These are phyloP conservation scores for Galeopsis tetrahit DNA, from an alignment of 257 asterid genomes.

Conservation along the genomic window DNA sequence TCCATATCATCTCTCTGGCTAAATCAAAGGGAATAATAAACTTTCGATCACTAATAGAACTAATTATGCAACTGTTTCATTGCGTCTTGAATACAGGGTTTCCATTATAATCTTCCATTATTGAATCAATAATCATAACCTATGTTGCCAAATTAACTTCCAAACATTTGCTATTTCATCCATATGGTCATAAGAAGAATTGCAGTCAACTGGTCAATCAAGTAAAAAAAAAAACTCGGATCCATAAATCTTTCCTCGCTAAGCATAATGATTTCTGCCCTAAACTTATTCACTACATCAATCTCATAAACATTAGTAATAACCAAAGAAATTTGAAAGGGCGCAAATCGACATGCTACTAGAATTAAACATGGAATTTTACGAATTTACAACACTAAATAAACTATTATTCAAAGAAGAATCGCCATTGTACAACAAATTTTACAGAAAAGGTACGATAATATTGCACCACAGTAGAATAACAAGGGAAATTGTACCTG, in stretches of 20 bases:
- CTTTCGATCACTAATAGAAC: conserved; percentile 5
- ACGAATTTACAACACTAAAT: neutral
- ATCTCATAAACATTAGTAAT: neutral
- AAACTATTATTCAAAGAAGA: neutral
- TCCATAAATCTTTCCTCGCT: neutral
- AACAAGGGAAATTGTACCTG: conserved; percentile 36
- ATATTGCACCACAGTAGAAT: neutral
- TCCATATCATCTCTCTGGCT: conserved; percentile 78
- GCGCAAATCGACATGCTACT: neutral
- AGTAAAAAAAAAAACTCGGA: neutral
- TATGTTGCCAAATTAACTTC: neutral
- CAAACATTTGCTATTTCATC: neutral
- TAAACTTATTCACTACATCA: neutral
- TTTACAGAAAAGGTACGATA: neutral
- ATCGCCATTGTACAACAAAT: neutral
- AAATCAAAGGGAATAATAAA: conserved; percentile 25
- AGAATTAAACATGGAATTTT: neutral
- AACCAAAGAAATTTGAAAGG: neutral
- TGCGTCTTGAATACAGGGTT: conserved; percentile 1
- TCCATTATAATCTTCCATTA: neutral
- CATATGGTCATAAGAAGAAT: neutral
- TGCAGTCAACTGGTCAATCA: neutral
- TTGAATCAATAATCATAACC: neutral
- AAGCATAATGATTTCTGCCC: neutral
- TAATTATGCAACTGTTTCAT: neutral